Conservation (phyloP, 257 asterid genomes). For the Penstemon barbatus region DNA sequence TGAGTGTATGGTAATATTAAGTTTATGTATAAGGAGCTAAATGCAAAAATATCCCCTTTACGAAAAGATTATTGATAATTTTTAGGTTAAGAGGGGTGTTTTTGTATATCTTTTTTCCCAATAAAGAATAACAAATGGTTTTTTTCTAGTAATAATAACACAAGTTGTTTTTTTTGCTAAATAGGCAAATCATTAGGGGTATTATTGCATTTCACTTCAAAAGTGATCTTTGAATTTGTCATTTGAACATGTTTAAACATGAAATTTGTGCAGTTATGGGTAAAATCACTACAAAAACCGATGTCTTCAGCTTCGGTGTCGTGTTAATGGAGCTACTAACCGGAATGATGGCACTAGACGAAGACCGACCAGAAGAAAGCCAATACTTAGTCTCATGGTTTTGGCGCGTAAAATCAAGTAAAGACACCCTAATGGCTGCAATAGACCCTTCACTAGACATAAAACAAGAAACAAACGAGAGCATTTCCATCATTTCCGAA, state of each 20-base stretch:
- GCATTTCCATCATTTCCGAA: slow-evolving; percentile 68
- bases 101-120: no score
- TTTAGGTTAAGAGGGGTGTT: no score
- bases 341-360: slow-evolving; percentile 78
- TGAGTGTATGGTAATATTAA: not conserved
- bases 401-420: slow-evolving; percentile 64
- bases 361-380: slow-evolving; percentile 78
- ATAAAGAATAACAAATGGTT: no score
- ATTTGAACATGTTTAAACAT: not conserved
- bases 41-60: no score
- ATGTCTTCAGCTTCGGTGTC: slow-evolving; percentile 88
- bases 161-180: no score
- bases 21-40: no score
- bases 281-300: slow-evolving; percentile 83
- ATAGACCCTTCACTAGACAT: slow-evolving; percentile 55
- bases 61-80: no score
- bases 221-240: no score
- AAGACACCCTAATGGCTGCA: slow-evolving; percentile 63
- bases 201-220: no score
- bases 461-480: slow-evolving; percentile 52
- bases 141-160: no score
- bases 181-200: no score
- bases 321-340: slow-evolving; percentile 91
- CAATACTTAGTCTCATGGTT: slow-evolving; percentile 85
- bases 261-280: slow-evolving; percentile 61